Percentiles rank a stretch among this genome's conserved stretches.
These are phyloP conservation scores for Barnettozyma sp. DNA, from an alignment of 805 yeast species.

Conservation along the genomic window DNA sequence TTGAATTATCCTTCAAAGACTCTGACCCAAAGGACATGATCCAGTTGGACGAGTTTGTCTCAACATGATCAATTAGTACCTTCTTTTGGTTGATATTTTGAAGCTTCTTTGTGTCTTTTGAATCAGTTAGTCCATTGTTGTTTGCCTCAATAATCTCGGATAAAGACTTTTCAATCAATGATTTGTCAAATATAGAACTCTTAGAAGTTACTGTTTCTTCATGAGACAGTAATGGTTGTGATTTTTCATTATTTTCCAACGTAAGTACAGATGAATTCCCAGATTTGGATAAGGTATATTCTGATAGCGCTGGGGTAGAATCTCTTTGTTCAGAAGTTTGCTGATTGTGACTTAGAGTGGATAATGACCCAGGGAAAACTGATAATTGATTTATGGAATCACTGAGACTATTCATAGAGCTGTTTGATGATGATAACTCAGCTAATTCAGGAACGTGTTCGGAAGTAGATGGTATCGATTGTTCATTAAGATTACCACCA, in stretches of 20 bases:
- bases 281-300: slow-evolving; percentile 4
- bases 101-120: background rate
- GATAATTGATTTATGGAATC: slow-evolving; percentile 9
- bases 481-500: no score
- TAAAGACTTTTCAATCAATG: slow-evolving; percentile 20
- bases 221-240: slow-evolving; percentile 2
- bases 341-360: slow-evolving; percentile 10
- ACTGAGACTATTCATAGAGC: slow-evolving; percentile 18
- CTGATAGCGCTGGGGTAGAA: slow-evolving; percentile 8
- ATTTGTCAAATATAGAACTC: slow-evolving; percentile 19
- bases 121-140: background rate
- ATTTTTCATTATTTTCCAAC: background rate
- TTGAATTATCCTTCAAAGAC: no score
- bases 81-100: background rate
- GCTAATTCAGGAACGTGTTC: slow-evolving; percentile 21
- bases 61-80: slow-evolving; percentile 1
- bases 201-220: slow-evolving; percentile 2
- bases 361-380: slow-evolving; percentile 11
- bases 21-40: slow-evolving; percentile 9
- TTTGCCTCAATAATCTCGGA: slow-evolving; percentile 12
- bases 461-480: no score
- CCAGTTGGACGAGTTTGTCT: slow-evolving; percentile 5
- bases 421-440: slow-evolving; percentile 23
- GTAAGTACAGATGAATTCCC: slow-evolving; percentile 6
- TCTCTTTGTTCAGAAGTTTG: slow-evolving; percentile 2